Base-by-base conservation (phyloP, 2,329 filamentous ascomycete genomes). In the Pseudogymnoascus sp. region DNA sequence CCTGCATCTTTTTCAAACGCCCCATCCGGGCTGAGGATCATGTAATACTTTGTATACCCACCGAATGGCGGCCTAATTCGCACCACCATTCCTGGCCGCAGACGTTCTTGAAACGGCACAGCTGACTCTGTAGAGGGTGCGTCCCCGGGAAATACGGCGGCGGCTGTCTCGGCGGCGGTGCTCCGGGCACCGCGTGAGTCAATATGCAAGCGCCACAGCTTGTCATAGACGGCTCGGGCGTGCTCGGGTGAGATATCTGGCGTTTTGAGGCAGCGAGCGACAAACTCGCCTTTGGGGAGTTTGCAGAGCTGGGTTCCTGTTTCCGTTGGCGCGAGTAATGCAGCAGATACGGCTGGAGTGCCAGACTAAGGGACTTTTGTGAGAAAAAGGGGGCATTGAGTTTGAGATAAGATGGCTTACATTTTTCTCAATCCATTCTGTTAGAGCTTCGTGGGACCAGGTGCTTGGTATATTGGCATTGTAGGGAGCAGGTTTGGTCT, bases 131-230 rank as follows among this genome's bases (percentile, higher is more conserved):
- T 61, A 29, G 33, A 57, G 1, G 66, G 54, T 8, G n/a, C 26
- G n/a, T 50, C 44, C 17, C 44, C 44, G 0, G 26, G 44, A 9
- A 31, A 11, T 1, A 60, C 61, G 15, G 62, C 44, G 7, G 60
- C 39, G 15, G 59, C 31, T 31, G 26, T 2, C 24, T 50, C 44
- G 2, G 44, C 31, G 4, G 44, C n/a, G n/a, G 26, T 26, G n/a
- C n/a, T 50, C 15, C 26, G 26, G 40, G 33, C 61, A 6, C 64
- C 66, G 29, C 71, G 69, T 1, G 75, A 76, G 61, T 79, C 76
- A 8, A 77, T 66, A 50, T 78, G 76, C 39, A 77, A 62, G 15
- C 70, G 68, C 77, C 76, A 79, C 0, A 79, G 67, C 62, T 78
- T 79, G 21, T 69, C 63, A 11, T 74, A 72, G 59, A 79, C 76